Evolutionary conservation across 169 alveolate genomes (phyloP).

Genomic region (Plasmodium malariae): DNA sequence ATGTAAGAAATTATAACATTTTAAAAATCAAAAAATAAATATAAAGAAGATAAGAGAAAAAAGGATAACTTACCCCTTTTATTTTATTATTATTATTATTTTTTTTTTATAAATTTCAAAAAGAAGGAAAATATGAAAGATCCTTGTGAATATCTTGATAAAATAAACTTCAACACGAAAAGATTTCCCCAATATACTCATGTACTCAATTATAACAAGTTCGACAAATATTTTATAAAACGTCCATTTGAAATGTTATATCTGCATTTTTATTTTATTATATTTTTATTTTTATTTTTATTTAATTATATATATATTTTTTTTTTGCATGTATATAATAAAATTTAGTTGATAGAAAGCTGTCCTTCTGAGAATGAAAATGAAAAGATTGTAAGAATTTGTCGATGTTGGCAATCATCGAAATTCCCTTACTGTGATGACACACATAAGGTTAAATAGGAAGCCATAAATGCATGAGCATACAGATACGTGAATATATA

Average conservation of each 20-base stretch:
- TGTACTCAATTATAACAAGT: slow-evolving; percentile 42
- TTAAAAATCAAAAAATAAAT: too few species aligned
- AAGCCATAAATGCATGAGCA: not conserved
- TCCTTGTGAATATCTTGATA: slow-evolving; percentile 82
- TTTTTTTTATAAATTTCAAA: too few species aligned
- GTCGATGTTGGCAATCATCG: slow-evolving; percentile 92
- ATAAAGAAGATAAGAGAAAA: too few species aligned
- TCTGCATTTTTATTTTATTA: not conserved
- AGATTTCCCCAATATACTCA: slow-evolving; percentile 82
- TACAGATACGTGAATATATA: not conserved
- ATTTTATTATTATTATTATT: too few species aligned
- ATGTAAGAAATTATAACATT: too few species aligned
- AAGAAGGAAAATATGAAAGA: too few species aligned
- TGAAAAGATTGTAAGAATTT: slow-evolving; percentile 82
- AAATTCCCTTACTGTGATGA: slow-evolving; percentile 91
- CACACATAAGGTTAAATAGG: slow-evolving; percentile 86
- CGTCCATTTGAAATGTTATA: not conserved
- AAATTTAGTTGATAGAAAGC: slow-evolving; percentile 74
- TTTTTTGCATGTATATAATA: slow-evolving; percentile 23
- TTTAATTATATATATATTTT: not conserved
- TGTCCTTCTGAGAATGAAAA: slow-evolving; percentile 80
- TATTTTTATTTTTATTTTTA: not conserved
- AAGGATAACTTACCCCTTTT: too few species aligned
- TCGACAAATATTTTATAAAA: not conserved
- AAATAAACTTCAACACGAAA: slow-evolving; percentile 84